A percentile compares a stretch with the other conserved stretches of the same genome.
Evolutionary conservation across 2,329 filamentous ascomycete genomes (phyloP).

Genomic region (Trichophaea hybrida): DNA sequence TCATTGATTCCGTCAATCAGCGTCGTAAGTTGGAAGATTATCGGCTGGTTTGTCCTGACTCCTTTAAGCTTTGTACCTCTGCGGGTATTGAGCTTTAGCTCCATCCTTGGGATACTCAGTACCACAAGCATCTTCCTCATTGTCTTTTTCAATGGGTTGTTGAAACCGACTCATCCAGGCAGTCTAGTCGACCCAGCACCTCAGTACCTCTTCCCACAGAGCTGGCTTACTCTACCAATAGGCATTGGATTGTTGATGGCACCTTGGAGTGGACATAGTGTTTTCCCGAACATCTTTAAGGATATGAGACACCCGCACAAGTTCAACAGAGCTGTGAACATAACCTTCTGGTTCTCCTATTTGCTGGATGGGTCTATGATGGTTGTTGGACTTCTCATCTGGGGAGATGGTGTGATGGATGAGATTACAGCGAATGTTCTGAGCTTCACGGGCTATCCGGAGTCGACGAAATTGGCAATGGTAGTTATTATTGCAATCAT

Average conservation of each 20-base stretch:
- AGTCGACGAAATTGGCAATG: constrained; percentile 58
- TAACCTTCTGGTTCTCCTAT: constrained; percentile 80
- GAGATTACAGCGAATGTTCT: constrained; percentile 87
- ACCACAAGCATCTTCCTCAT: constrained; percentile 79
- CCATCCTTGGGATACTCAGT: constrained; percentile 79
- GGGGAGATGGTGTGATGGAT: constrained; percentile 73
- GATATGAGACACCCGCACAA: constrained; percentile 73
- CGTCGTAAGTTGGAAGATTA: constrained; percentile 64
- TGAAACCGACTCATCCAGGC: constrained; percentile 65
- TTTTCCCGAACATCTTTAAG: constrained; percentile 74
- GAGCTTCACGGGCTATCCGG: constrained; percentile 56
- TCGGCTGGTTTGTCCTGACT: constrained; percentile 64
- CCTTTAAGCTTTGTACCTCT: constrained; percentile 76
- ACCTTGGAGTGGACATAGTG: constrained; percentile 55
- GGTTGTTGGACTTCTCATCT: constrained; percentile 80
- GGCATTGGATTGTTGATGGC: constrained; percentile 83
- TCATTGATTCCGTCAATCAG: constrained; percentile 59
- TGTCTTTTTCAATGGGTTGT: constrained; percentile 69
- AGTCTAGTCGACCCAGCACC: constrained; percentile 66
- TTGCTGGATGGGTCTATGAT: constrained; percentile 69
- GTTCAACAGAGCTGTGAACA: constrained; percentile 55
- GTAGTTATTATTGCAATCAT: constrained; percentile 83
- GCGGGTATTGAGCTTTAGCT: constrained; percentile 73
- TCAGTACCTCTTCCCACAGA: constrained; percentile 69
- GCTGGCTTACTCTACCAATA: constrained; percentile 76